Conservation (phyloP, 352 stramenopile genomes). For the Phytophthora hybrid region DNA sequence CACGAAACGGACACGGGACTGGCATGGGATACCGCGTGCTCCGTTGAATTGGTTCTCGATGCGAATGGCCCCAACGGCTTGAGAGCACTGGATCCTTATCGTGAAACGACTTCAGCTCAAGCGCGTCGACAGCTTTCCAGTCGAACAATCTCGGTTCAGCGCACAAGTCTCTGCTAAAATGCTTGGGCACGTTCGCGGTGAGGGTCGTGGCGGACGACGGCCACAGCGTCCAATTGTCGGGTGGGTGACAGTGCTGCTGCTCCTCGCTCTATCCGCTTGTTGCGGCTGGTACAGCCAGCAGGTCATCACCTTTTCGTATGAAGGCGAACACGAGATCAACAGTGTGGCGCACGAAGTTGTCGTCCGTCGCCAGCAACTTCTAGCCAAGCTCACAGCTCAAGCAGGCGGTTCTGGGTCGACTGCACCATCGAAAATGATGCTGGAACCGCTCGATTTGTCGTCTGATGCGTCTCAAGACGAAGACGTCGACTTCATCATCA, state of each 20-base stretch:
- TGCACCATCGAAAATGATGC: conserved; percentile 14
- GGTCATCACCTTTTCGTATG: conserved; percentile 20
- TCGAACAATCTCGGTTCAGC: conserved; percentile 9
- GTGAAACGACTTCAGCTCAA: not conserved
- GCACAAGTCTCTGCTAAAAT: conserved; percentile 10
- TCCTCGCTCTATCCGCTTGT: conserved; percentile 27
- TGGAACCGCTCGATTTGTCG: conserved; percentile 1
- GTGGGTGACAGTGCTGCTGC: conserved; percentile 33
- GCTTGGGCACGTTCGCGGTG: conserved; percentile 17
- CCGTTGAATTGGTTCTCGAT: not conserved
- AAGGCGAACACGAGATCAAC: conserved; percentile 15
- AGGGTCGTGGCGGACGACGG: not conserved
- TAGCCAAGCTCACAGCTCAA: conserved; percentile 29
- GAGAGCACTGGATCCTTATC: not conserved
- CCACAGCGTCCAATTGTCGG: conserved; percentile 23
- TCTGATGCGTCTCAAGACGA: conserved; percentile 2
- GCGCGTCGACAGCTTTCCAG: not conserved
- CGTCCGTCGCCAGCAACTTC: conserved; percentile 32
- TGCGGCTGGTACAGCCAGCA: conserved; percentile 42
- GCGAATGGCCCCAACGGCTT: not conserved
- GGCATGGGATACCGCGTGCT: not conserved
- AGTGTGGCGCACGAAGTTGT: conserved; percentile 34
- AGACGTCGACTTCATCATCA: conserved; percentile 15
- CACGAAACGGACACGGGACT: not conserved
- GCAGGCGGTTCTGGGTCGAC: conserved; percentile 20